Evolutionary conservation across 257 asterid species (phyloP).

Genomic region (Agastache rugosa): DNA sequence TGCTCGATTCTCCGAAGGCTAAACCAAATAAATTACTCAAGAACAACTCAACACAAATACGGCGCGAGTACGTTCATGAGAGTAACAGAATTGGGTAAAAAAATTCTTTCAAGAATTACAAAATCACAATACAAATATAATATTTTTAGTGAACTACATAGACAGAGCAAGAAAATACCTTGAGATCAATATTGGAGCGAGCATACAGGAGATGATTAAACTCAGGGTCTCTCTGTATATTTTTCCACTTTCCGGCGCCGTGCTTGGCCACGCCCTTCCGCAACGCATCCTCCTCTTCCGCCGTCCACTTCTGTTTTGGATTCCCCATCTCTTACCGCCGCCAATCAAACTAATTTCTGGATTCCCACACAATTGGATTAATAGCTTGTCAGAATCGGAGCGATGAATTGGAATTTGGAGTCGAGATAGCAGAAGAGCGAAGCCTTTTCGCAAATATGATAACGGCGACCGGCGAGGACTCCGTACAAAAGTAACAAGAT

Average conservation of each 20-base stretch:
- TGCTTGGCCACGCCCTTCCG: conserved; percentile 73
- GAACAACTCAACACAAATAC: not conserved
- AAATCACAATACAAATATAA: not conserved
- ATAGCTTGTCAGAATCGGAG: not conserved
- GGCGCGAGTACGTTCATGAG: not conserved
- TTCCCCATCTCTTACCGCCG: conserved; percentile 56
- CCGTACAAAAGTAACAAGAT: not conserved
- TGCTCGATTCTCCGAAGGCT: not conserved
- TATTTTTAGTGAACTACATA: not conserved
- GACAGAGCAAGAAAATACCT: conserved; percentile 40
- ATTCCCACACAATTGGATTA: not conserved
- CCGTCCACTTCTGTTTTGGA: conserved; percentile 78
- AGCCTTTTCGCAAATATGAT: conserved; percentile 10
- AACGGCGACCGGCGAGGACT: conserved; percentile 3
- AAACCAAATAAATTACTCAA: not conserved
- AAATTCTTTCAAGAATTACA: not conserved
- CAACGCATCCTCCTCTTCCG: conserved; percentile 72
- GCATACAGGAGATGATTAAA: conserved; percentile 59
- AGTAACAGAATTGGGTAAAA: too few relatives aligned
- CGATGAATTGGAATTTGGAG: not conserved
- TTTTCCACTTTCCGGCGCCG: conserved; percentile 83
- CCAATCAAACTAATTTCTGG: conserved; percentile 5
- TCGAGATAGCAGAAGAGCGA: not conserved
- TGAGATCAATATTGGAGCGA: conserved; percentile 80
- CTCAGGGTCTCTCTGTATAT: conserved; percentile 70